Evolutionary conservation across 2,329 filamentous ascomycete genomes (phyloP), one percentile per base, ranked within the genome.

Genomic region (Colletotrichum spaethianum): DNA sequence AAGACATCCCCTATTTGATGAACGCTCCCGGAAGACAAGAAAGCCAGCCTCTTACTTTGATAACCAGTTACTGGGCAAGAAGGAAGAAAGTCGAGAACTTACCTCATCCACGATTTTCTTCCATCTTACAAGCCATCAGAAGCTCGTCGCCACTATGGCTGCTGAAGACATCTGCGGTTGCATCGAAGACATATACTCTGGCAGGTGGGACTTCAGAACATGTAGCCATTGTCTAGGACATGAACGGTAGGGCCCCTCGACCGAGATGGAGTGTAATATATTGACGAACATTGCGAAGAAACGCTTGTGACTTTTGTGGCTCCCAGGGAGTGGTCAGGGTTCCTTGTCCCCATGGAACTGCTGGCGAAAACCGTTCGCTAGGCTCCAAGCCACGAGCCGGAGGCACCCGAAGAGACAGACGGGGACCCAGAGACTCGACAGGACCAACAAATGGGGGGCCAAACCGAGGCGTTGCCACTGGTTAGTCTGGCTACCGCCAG

Each of bases 141-240:
- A 44, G 14, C 46, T 33, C 20, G 18, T 63, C 44, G 31, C 36
- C 52, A 48, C 55, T 26, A 55, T 62, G 73, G 44, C 63, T 7
- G 66, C 42, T 16, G 70, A 76, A 28, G 72, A 73, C 26, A 56
- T 72, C 48, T 76, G 75, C 53, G 75, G 72, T n/a, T 76, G 75
- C 64, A 56, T 76, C 18, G 68, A 67, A 33, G 75, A 75, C 56
- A 42, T 61, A 20, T 56, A 72, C 42, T 42, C 55, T 18, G 63
- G 52, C 18, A 72, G 61, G 31, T 72, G 70, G 70, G 70, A 72
- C 44, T 72, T 72, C 59, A 64, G 46, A 52, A 72, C 68, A 11
- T 74, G 72, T 44, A 55, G 46, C 12, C 63, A 69, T 18, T 74
- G 72, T 26, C 40, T 52, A 28, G 70, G 70, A 26, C 59, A 72